Base-by-base conservation (phyloP, 2,329 filamentous ascomycete species). In the Lachnellula subtilissima region DNA sequence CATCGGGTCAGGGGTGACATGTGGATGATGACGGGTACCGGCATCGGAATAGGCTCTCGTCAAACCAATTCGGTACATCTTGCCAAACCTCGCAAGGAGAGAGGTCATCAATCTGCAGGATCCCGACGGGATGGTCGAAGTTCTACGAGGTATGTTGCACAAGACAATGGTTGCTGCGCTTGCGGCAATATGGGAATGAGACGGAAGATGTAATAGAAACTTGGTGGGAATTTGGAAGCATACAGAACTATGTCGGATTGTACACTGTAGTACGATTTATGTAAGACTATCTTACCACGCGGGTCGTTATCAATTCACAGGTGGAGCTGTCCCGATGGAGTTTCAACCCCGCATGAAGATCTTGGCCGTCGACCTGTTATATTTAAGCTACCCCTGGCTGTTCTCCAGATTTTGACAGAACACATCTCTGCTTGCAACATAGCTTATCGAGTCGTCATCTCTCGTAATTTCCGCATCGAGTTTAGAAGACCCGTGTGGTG, bases 41-140 rank as follows among this genome's bases (percentile, higher is more conserved):
- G 32, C 45, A 46, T 55, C 49, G 47, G 46, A 53, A 42, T 39
- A 3, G 15, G 8, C 6, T 5, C 14, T 28, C 11, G 17, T 43
- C 17, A 9, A 55, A 39, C 32, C 11, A 40, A 32, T 32, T 48
- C 40, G 42, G 52, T 22, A 25, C 35, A 19, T 28, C 22, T 47
- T 47, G 45, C 19, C 45, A 12, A n/a, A 28, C 23, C 23, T 47
- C 45, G 45, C 23, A 47, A n/a, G 12, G 12, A 7, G 23, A 35
- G 19, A 36, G 37, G 15, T 52, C 32, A 35, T 17, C 51, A 53
- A 45, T n/a, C 42, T 46, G 53, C 49, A 59, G 22, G 50, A 54
- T 56, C 50, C 59, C 58, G 56, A 45, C 17, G 45, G n/a, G 22
- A 22, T 14, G 17, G 19, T 17, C 9, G n/a, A 19, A 17, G 42